These are phyloP conservation scores for Phytophthora fragariae DNA, from an alignment of 352 stramenopile genomes.

Conservation along the genomic window DNA sequence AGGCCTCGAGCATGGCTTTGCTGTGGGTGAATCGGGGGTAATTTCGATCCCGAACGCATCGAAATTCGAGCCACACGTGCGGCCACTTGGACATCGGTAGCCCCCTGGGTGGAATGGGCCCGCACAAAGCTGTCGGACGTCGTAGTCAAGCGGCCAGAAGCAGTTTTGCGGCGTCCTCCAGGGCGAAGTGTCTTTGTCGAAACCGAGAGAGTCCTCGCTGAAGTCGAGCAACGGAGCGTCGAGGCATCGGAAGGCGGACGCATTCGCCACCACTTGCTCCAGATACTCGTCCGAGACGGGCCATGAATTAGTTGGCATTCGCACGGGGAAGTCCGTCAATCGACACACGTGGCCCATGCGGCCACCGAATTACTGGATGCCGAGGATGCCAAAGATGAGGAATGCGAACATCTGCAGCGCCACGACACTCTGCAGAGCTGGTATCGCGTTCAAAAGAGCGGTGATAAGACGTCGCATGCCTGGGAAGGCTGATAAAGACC, in stretches of 20 bases:
- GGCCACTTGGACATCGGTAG: constrained; percentile 39
- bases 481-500: constrained; percentile 84
- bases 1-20: constrained; percentile 46
- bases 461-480: constrained; percentile 51
- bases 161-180: constrained; percentile 75
- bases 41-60: constrained; percentile 69
- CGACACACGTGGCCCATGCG: constrained; percentile 76
- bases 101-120: constrained; percentile 39
- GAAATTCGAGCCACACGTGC: constrained; percentile 67
- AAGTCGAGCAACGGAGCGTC: constrained; percentile 46
- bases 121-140: constrained; percentile 77
- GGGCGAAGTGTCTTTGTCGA: constrained; percentile 62
- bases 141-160: constrained; percentile 90
- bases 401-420: constrained; percentile 88
- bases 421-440: constrained; percentile 80
- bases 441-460: constrained; percentile 78
- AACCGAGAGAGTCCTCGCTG: constrained; percentile 40
- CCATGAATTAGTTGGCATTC: constrained; percentile 43
- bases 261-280: constrained; percentile 37
- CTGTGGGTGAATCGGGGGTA: constrained; percentile 51
- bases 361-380: constrained; percentile 84
- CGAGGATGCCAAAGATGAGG: constrained; percentile 89
- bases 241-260: constrained; percentile 43
- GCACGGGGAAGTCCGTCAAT: constrained; percentile 76
- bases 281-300: constrained; percentile 57